Evolutionary conservation across 2,329 filamentous ascomycete species (phyloP).

Genomic region (Monilinia aucupariae): DNA sequence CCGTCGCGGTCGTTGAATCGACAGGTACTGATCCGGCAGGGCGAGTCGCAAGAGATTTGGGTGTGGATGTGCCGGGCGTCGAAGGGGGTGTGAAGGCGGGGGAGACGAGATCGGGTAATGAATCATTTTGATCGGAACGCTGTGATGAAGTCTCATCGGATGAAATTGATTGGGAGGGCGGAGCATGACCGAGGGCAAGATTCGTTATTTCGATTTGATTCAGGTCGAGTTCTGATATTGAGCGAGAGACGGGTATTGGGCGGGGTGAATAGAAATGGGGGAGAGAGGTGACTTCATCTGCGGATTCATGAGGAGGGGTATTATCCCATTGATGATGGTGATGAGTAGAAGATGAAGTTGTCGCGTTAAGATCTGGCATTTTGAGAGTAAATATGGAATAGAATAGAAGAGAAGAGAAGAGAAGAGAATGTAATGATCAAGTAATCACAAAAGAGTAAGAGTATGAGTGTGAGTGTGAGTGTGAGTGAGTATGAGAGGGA

Average conservation of each 20-base stretch:
- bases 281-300: conserved; percentile 29
- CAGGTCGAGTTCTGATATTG: conserved; percentile 35
- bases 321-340: conserved; percentile 19
- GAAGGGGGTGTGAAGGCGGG: conserved; percentile 74
- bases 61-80: conserved; percentile 55
- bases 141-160: conserved; percentile 9
- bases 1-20: conserved; percentile 49
- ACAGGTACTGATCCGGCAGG: conserved; percentile 42
- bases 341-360: conserved; percentile 13
- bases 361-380: conserved; percentile 22
- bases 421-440: too few species aligned
- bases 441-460: too few species aligned
- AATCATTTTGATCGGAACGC: conserved; percentile 11
- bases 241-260: conserved; percentile 34
- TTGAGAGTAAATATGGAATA: neutral
- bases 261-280: conserved; percentile 36
- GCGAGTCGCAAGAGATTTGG: conserved; percentile 37
- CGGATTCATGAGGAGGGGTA: conserved; percentile 19
- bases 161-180: conserved; percentile 14
- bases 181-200: conserved; percentile 18
- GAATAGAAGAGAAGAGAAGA: too few species aligned
- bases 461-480: neutral
- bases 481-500: neutral
- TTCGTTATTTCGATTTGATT: conserved; percentile 23
- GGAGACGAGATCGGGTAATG: conserved; percentile 60